Evolutionary conservation across 2,329 filamentous ascomycete species (phyloP).

Genomic region (Calonectria leucothoes): DNA sequence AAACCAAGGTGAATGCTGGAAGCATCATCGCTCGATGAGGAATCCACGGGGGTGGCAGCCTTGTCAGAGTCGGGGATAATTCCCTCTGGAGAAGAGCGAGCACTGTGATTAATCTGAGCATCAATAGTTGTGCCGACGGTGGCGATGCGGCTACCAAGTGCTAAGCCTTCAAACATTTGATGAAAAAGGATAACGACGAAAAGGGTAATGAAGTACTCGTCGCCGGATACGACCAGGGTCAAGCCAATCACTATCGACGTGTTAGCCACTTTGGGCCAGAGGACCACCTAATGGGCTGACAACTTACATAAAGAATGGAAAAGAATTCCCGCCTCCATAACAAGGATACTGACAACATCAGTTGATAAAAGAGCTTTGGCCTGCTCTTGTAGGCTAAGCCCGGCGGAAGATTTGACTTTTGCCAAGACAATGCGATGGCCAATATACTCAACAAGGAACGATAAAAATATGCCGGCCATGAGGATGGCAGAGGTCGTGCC

Average conservation of each 20-base stretch:
- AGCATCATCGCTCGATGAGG: conserved; percentile 26
- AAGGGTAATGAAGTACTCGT: conserved; percentile 67
- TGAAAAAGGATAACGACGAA: conserved; percentile 80
- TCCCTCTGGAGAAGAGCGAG: conserved; percentile 34
- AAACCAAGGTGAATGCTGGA: conserved; percentile 37
- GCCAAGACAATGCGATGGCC: conserved; percentile 68
- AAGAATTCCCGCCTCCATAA: conserved; percentile 79
- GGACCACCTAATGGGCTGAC: background rate
- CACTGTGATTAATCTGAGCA: conserved; percentile 29
- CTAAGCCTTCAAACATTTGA: conserved; percentile 82
- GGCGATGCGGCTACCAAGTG: conserved; percentile 78
- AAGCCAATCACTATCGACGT: conserved; percentile 67
- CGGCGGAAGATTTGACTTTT: conserved; percentile 44
- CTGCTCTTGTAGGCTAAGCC: conserved; percentile 39
- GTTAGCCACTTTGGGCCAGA: background rate
- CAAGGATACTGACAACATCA: conserved; percentile 70
- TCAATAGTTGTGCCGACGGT: conserved; percentile 56
- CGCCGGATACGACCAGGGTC: conserved; percentile 70
- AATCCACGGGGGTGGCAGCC: conserved; percentile 37
- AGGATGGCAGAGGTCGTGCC: conserved; percentile 76
- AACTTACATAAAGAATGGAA: conserved; percentile 77
- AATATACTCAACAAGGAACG: conserved; percentile 77
- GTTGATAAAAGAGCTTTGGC: conserved; percentile 45
- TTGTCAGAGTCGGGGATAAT: conserved; percentile 42
- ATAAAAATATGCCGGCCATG: conserved; percentile 79